Base-by-base conservation (phyloP, 2,329 filamentous ascomycete species). In the Harringtonia aguacate region DNA sequence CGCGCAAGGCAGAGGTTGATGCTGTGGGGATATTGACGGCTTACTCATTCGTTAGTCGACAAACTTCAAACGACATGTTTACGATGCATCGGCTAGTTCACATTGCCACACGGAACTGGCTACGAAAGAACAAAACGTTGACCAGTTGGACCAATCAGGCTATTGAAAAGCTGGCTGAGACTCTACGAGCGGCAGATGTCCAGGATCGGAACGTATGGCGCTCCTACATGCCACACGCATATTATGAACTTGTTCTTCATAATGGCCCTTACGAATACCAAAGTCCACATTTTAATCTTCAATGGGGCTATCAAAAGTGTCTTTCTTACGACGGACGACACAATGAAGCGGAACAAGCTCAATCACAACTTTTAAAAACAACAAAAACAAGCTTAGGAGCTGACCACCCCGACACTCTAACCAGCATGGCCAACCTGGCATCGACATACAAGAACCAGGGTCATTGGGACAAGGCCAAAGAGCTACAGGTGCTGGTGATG, bases 31-130 rank as follows among this genome's bases (percentile, higher is more conserved):
- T 39, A 1, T 44, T 61, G 2, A 52, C 52, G 28, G 55, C 47
- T 8, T 62, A 60, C 41, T 54, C 53, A 7, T 64, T 65, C 29
- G 49, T 65, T 20, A 49, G 42, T 3, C 36, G 58, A 27, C 55
- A 52, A 2, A 29, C 48, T 10, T 43, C 45, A 8, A 4, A 18
- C 2, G 31, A 45, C 15, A 3, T 56, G 53, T 24, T 44, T 24
- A 57, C 60, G 38, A 59, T 63, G 13, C 57, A 63, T 30, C 53
- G 58, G 12, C 50, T 63, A 5, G 56, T 63, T 18, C 54, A 50
- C 28, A 28, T 62, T 10, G 53, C 54, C 5, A 58, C 54, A 46
- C 50, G 47, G 14, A 61, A 55, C 33, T 60, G 53, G 56, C 37
- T 63, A 1, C 37, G 45, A 0, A 44, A 24, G 10, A 24, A 42